phyloP scores from a whole-genome alignment of 2,329 filamentous ascomycete species.

The Apiospora rasikravindrae region DNA sequence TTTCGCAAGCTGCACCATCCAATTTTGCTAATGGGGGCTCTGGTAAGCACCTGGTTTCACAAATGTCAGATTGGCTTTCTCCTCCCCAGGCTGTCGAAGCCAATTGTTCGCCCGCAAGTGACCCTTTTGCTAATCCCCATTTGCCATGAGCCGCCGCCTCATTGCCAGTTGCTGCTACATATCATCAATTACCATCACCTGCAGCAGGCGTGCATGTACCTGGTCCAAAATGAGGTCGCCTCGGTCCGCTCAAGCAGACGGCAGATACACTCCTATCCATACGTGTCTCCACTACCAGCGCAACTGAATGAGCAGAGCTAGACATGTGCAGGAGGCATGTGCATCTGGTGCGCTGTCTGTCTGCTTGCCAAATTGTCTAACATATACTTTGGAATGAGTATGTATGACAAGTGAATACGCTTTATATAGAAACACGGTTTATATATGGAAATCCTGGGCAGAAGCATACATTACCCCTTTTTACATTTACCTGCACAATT shows the following conservation, averaged over 20 bases:
- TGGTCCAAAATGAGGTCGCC: not conserved
- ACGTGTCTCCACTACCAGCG: slow-evolving; percentile 13
- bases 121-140: not conserved
- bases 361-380: not conserved
- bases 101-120: not conserved
- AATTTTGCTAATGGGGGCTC: not conserved
- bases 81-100: not conserved
- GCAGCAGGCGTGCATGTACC: not conserved
- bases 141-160: not conserved
- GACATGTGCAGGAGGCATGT: not conserved
- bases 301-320: not conserved
- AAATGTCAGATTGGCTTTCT: not conserved
- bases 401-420: not conserved
- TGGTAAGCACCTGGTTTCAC: not conserved
- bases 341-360: not conserved
- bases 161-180: not conserved
- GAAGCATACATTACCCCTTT: not conserved
- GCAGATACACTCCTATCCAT: not conserved
- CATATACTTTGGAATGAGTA: not conserved
- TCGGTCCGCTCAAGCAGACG: not conserved
- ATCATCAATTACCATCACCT: too few species aligned
- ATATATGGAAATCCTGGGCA: not conserved
- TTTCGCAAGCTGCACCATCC: not conserved
- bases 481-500: not conserved
- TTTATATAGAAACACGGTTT: not conserved